Conservation (phyloP, 352 stramenopile genomes). For the Blastocystis sp. region DNA sequence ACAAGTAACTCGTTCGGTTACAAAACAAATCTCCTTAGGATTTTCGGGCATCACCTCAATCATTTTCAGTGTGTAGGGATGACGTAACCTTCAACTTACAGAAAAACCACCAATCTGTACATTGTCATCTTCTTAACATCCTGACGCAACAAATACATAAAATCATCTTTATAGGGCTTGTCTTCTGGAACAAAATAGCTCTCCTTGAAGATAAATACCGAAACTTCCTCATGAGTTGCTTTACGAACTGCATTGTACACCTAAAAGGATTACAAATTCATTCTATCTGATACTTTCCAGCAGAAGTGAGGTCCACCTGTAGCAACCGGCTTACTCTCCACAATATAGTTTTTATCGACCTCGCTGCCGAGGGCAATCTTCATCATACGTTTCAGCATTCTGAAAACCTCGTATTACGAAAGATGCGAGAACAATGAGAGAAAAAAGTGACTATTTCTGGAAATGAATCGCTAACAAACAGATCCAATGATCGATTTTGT, state of each 20-base stretch:
- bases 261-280: background rate
- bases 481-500: background rate
- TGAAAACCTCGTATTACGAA: background rate
- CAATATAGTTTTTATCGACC: constrained; percentile 60
- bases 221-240: constrained; percentile 54
- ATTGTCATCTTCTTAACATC: constrained; percentile 79
- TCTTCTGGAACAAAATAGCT: constrained; percentile 65
- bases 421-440: background rate
- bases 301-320: constrained; percentile 61
- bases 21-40: constrained; percentile 76
- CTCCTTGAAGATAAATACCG: constrained; percentile 60
- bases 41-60: constrained; percentile 80
- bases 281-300: constrained; percentile 2
- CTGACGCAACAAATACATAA: constrained; percentile 76
- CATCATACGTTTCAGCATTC: constrained; percentile 60
- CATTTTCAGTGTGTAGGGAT: constrained; percentile 80
- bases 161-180: constrained; percentile 75
- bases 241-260: constrained; percentile 44
- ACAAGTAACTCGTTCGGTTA: constrained; percentile 78
- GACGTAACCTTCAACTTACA: constrained; percentile 68
- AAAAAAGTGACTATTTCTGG: background rate
- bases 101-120: background rate
- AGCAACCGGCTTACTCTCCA: constrained; percentile 57
- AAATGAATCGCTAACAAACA: background rate
- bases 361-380: constrained; percentile 61